These are phyloP conservation scores for Pseudocercospora macadamiae DNA, from an alignment of 2,329 filamentous ascomycete genomes.

Conservation along the genomic window DNA sequence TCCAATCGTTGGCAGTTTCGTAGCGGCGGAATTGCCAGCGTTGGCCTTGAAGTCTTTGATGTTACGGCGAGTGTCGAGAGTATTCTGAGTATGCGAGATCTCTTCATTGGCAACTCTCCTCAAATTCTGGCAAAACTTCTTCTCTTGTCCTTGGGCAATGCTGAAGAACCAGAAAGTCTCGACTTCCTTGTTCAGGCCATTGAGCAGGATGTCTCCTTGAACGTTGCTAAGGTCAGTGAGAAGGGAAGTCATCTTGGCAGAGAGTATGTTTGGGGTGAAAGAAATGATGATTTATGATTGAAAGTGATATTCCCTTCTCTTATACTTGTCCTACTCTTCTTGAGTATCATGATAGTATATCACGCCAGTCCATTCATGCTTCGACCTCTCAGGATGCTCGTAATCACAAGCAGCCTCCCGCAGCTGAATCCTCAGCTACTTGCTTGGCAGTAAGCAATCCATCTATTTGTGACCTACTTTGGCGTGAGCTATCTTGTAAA, in stretches of 20 bases:
- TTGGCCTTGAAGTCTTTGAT: constrained; percentile 27
- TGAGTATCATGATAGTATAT: too few species aligned
- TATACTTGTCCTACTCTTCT: not conserved
- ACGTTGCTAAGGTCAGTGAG: constrained; percentile 28
- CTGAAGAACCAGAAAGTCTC: constrained; percentile 36
- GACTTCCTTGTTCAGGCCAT: constrained; percentile 31
- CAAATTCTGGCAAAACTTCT: constrained; percentile 28
- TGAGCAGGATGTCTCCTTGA: constrained; percentile 35
- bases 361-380: not conserved
- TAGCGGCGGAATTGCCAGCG: constrained; percentile 8
- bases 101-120: constrained; percentile 25
- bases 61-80: constrained; percentile 22
- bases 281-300: too few species aligned
- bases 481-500: not conserved
- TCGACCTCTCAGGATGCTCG: not conserved
- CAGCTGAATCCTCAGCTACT: not conserved
- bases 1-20: constrained; percentile 24
- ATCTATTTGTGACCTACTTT: not conserved
- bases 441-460: not conserved
- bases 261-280: too few species aligned
- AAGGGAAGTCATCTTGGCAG: constrained; percentile 12
- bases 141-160: constrained; percentile 23
- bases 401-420: not conserved
- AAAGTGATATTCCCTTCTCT: not conserved
- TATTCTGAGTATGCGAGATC: constrained; percentile 29